Base-by-base conservation (phyloP, 352 stramenopile species). In the Phytopythium montanum region DNA sequence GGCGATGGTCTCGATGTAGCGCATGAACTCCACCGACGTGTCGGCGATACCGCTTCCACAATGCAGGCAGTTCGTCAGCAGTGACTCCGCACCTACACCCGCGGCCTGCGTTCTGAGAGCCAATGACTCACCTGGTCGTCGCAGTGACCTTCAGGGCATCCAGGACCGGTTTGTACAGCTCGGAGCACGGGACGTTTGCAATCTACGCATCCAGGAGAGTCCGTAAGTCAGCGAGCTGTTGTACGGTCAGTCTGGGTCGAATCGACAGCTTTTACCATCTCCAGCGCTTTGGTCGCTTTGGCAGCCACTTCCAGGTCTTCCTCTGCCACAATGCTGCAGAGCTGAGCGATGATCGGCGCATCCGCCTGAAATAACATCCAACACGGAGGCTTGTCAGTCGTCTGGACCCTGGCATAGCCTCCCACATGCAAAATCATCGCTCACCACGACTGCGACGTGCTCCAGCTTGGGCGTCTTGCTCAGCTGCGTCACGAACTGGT, bases 11-110 rank as follows among this genome's bases (percentile, higher is more conserved):
- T 94, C 86, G 16, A 95, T 61, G 50, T 87, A 91, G 21, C 86
- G 80, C 72, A 94, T 86, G 50, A 79, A 92, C 54, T 91, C 78
- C 18, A 90, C 72, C 5, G 82, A 92, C 46, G 70, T 90, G 57
- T 67, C 48, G 1, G 55, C 59, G 49, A 79, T 72, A 16, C 70
- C 70, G 59, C 76, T 87, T 21, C 18, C 21, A 19, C 6, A 23
- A 14, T 5, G 23, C 23, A 5, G 7, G 45, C 45, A 10, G 31
- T n/a, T 33, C 21, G 23, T 50, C 23, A 14, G 23, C 2, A 6
- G n/a, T n/a, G n/a, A n/a, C n/a, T 13, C 13, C 10, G 3, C 21
- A 31, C 2, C 12, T 12, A n/a, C 12, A 52, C 14, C 1, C 5
- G n/a, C 5, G 25, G n/a, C 41, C 31, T 36, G 5, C 31, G n/a